Evolutionary conservation across 2,329 filamentous ascomycete genomes (phyloP).

Genomic region (Epichloe uncinata): DNA sequence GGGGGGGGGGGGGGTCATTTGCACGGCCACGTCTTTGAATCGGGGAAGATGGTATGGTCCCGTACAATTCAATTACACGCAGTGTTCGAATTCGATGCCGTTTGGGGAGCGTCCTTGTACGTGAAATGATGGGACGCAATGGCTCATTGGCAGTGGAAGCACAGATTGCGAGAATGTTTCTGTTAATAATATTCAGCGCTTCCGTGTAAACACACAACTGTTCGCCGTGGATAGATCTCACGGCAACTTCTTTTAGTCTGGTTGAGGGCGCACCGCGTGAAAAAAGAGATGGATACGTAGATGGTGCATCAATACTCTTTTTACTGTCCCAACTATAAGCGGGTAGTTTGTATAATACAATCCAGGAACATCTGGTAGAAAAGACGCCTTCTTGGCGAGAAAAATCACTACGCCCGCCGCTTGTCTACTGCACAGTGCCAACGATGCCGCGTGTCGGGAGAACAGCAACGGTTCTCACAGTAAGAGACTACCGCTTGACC

Average conservation of each 20-base stretch:
- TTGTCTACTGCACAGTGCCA: neutral
- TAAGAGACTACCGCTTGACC: constrained; percentile 60
- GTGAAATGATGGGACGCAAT: no score
- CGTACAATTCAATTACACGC: neutral
- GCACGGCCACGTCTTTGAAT: no score
- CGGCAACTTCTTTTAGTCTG: neutral
- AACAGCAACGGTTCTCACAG: neutral
- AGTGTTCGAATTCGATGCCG: neutral
- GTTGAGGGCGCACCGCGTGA: neutral
- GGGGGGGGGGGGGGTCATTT: no score
- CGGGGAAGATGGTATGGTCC: no score
- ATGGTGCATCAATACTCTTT: neutral
- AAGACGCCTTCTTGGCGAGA: neutral
- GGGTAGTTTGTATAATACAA: constrained; percentile 1
- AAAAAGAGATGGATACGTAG: neutral
- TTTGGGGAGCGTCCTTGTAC: neutral
- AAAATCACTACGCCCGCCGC: neutral
- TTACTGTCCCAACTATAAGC: neutral
- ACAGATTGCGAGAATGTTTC: neutral
- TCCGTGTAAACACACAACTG: neutral
- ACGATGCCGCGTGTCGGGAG: neutral
- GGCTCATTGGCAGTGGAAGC: no score
- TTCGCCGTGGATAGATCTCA: neutral
- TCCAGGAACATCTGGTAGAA: neutral
- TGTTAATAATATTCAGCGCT: neutral